Conservation (phyloP, 305 asterid species). For the Solanum aculeatissimum region DNA sequence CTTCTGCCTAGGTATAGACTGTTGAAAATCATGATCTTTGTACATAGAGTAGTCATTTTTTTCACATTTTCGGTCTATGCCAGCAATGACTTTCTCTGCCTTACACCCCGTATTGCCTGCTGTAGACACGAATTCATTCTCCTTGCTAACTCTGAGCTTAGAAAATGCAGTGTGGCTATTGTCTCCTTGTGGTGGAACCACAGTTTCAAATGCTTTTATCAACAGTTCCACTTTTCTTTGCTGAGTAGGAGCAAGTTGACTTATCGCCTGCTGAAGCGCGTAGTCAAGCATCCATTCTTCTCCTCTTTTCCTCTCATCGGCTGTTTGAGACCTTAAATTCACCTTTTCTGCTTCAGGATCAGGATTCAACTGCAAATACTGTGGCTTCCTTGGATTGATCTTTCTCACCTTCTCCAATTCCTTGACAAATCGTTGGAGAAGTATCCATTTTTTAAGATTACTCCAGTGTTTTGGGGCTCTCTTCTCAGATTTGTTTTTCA, state of each 20-base stretch:
- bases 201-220: slow-evolving; percentile 85
- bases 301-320: slow-evolving; percentile 50
- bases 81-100: background rate
- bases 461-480: slow-evolving; percentile 87
- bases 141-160: slow-evolving; percentile 9
- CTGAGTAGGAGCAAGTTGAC: slow-evolving; percentile 85
- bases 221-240: slow-evolving; percentile 73
- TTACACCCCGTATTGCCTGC: background rate
- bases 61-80: background rate
- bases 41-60: background rate
- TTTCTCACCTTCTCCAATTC: slow-evolving; percentile 72
- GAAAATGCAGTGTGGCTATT: slow-evolving; percentile 23
- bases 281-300: slow-evolving; percentile 99
- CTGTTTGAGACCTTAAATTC: slow-evolving; percentile 42
- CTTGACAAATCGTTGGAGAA: slow-evolving; percentile 72
- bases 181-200: slow-evolving; percentile 56
- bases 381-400: slow-evolving; percentile 44
- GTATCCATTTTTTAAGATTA: slow-evolving; percentile 82
- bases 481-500: slow-evolving; percentile 28
- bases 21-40: background rate
- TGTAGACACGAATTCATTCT: background rate
- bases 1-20: background rate
- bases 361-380: slow-evolving; percentile 30
- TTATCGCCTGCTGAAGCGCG: slow-evolving; percentile 79
- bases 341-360: slow-evolving; percentile 60